Evolutionary conservation across 2,329 filamentous ascomycete genomes (phyloP), one percentile per base, ranked within the genome.

Genomic region (Pestalotiopsis sp.): DNA sequence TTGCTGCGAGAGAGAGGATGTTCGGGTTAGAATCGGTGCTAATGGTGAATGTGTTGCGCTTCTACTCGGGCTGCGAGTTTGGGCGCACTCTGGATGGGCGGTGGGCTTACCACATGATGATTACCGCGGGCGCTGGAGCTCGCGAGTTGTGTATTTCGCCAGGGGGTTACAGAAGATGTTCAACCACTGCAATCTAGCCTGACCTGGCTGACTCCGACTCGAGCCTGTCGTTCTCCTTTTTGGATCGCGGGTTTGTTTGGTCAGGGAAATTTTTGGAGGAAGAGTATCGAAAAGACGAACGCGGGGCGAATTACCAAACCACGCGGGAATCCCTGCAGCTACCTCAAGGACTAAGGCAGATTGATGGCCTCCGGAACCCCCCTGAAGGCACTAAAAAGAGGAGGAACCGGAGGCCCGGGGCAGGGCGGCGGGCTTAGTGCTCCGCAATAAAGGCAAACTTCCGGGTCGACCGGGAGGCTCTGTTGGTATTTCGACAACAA

Each of bases 1-100:
- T 98, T 98, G 87, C 96, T 98, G 75, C 13, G 14, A 31, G 20
- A 23, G n/a, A 39, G 20, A 7, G n/a, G n/a, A n/a, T n/a, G 20
- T 14, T 27, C n/a, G 6, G 57, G 20, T 52, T 52, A 52, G 45
- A 5, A 41, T 49, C n/a, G 13, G 14, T 4, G n/a, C 5, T 5
- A 49, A 49, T 4, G 11, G 41, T 2, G 38, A 39, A 2, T 13
- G 2, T 23, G 23, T 23, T 23, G 23, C 23, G 23, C 23, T 23
- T 23, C 23, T 23, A 23, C 39, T 41, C 39, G 11, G 1, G 13
- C 41, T n/a, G n/a, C n/a, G 41, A n/a, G 13, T 49, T 4, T 49
- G 45, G 20, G 6, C 45, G 17, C 31, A n/a, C 13, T 49, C n/a
- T 9, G 31, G 45, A 52, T 52, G 45, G 41, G 45, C 7, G 41